Evolutionary conservation across 495 filamentous ascomycete genomes (phyloP), one percentile per base, ranked within the genome.

Genomic region (Neurospora pannonica): DNA sequence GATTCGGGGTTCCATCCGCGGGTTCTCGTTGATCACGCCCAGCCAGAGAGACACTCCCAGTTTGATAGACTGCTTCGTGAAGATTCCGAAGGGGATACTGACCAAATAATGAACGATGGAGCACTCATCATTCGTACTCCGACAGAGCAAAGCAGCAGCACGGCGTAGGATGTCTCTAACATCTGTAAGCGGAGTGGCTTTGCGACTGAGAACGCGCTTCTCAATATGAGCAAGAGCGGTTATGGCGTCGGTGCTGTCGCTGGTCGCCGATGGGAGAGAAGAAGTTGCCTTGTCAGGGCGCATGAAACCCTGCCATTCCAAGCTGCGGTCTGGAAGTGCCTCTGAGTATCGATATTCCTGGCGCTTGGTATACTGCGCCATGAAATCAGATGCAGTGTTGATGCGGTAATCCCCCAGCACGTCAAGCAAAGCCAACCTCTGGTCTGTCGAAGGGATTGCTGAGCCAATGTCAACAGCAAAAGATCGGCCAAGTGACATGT

Each of bases 1-100:
- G 70, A 99, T 88, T 67, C 92, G 90, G 2, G 95, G 86, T 79
- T 97, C 93, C 83, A 97, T 89, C 69, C 86, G 87, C 19, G 95
- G 94, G 78, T 97, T 98, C 78, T 98, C 97, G 79, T 98, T 95
- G 76, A 98, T 98, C 8, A 98, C 92, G 37, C 95, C 94, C 60
- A 97, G 88, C 97, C 97, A 99, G 10, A 98, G 87, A 21, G 95
- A 97, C 38, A 98, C 91, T 21, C 97, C 97, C 10, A 97, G 89
- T 77, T 97, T 97, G 79, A 99, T 96, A 19, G 93, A 93, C 79
- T 97, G 93, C 82, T 97, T 97, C 5, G 92, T 95, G 80, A 99
- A 98, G 31, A 96, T 88, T 38, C 87, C 87, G 83, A 98, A 99
- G 3, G 97, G 97, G 75, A 98, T 93, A 69, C 88, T 88, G 72